phyloP scores from a whole-genome alignment of 1,139 yeast genomes.

The Kurtzmaniella natalensis region DNA sequence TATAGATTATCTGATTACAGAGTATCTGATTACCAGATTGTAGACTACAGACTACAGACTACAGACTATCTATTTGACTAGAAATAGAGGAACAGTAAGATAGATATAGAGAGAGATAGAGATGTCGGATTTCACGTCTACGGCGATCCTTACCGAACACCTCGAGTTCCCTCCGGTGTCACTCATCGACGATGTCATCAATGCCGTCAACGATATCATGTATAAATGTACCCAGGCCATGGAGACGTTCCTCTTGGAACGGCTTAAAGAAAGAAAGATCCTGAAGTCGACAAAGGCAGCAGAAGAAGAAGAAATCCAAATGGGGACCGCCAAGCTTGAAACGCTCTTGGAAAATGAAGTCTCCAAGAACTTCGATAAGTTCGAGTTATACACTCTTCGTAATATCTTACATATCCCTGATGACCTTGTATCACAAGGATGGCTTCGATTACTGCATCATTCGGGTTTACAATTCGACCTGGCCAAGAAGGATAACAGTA shows the following conservation, averaged over 20 bases:
- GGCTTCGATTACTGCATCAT: slow-evolving; percentile 67
- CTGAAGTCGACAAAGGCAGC: slow-evolving; percentile 15
- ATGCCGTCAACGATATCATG: slow-evolving; percentile 81
- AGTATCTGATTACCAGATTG: too few species aligned
- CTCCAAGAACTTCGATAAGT: slow-evolving; percentile 83
- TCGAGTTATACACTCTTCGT: slow-evolving; percentile 76
- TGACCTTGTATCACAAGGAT: slow-evolving; percentile 64
- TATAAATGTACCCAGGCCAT: slow-evolving; percentile 80
- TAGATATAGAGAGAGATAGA: too few species aligned
- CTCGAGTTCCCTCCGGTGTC: slow-evolving; percentile 86
- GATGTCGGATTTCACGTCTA: slow-evolving; percentile 38
- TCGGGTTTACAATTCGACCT: slow-evolving; percentile 41
- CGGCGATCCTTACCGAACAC: slow-evolving; percentile 75
- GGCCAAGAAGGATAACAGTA: slow-evolving; percentile 13
- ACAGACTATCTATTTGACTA: too few species aligned
- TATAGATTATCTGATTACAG: too few species aligned
- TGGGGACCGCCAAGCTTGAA: slow-evolving; percentile 80
- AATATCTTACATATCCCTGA: slow-evolving; percentile 71
- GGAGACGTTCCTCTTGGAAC: slow-evolving; percentile 55
- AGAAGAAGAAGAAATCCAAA: slow-evolving; percentile 50
- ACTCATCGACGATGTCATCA: slow-evolving; percentile 81
- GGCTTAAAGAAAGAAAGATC: slow-evolving; percentile 16
- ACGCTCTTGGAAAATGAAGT: slow-evolving; percentile 71
- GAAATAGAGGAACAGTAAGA: too few species aligned
- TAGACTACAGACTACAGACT: too few species aligned